Percentiles rank a stretch among this genome's conserved stretches.
phyloP scores from a whole-genome alignment of 768 basidiomycete genomes.

The Leccinum rimulosum region DNA sequence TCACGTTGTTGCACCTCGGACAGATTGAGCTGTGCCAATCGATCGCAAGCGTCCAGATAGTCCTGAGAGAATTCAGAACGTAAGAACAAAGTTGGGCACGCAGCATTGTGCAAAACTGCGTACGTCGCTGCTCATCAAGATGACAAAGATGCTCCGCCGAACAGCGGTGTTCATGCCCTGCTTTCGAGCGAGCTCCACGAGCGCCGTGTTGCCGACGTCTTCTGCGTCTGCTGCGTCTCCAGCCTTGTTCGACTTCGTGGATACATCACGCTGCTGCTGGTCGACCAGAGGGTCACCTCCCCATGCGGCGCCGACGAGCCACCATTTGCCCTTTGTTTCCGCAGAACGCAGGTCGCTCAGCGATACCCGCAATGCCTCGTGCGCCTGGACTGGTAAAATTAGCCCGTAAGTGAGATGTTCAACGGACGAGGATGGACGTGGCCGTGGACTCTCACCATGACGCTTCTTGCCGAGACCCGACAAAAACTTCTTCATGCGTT shows the following conservation, averaged over 20 bases:
- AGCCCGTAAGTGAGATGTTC: neutral
- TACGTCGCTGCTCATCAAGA: constrained; percentile 95
- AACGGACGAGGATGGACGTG: neutral
- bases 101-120: constrained; percentile 20
- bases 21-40: constrained; percentile 79
- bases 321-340: constrained; percentile 93
- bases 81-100: neutral
- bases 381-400: constrained; percentile 58
- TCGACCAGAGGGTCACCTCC: constrained; percentile 87
- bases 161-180: constrained; percentile 99
- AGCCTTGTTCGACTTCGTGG: constrained; percentile 21
- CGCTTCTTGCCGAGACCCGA: constrained; percentile 71
- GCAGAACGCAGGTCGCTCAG: constrained; percentile 83
- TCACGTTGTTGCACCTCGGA: constrained; percentile 93
- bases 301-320: constrained; percentile 98
- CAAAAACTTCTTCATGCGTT: constrained; percentile 88
- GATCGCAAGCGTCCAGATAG: constrained; percentile 92
- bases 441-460: constrained; percentile 47
- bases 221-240: constrained; percentile 28
- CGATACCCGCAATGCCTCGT: constrained; percentile 85
- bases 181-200: constrained; percentile 80
- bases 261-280: constrained; percentile 43
- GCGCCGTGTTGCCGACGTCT: constrained; percentile 36
- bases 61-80: constrained; percentile 53
- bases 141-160: constrained; percentile 84